Conservation (phyloP, 2,329 filamentous ascomycete genomes). For the Colletotrichum lindemuthianum region DNA sequence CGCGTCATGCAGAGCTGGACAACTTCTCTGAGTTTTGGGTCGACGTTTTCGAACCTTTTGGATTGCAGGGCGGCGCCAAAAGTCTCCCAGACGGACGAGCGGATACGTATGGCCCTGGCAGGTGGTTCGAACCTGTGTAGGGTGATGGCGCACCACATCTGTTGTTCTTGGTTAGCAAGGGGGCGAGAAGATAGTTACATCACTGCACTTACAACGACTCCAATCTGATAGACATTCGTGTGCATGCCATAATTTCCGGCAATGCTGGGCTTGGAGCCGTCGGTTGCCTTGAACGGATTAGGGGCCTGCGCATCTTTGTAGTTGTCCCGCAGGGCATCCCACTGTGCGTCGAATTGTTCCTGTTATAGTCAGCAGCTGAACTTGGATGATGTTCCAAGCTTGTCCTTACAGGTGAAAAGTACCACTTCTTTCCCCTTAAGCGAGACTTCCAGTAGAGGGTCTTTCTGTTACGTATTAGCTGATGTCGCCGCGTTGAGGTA, state of each 20-base stretch:
- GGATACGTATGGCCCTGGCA: neutral
- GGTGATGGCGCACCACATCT: constrained; percentile 36
- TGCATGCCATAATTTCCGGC: constrained; percentile 38
- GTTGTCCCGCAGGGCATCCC: constrained; percentile 25
- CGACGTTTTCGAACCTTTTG: constrained; percentile 31
- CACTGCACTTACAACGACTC: constrained; percentile 28
- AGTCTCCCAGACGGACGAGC: constrained; percentile 2
- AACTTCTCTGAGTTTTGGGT: constrained; percentile 38
- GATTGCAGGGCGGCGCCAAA: constrained; percentile 30
- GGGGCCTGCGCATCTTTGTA: constrained; percentile 1
- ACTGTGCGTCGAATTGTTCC: constrained; percentile 37
- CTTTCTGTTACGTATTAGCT: constrained; percentile 1
- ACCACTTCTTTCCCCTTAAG: constrained; percentile 14
- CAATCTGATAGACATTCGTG: constrained; percentile 36
- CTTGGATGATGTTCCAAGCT: neutral
- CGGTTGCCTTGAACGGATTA: constrained; percentile 9
- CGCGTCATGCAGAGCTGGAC: constrained; percentile 42
- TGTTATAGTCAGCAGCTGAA: constrained; percentile 7
- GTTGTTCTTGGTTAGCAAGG: neutral
- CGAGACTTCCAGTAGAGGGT: constrained; percentile 28
- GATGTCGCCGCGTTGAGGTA: neutral
- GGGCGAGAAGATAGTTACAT: too few species aligned
- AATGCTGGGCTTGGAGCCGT: constrained; percentile 19
- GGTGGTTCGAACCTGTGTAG: constrained; percentile 3
- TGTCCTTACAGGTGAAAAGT: constrained; percentile 28